A percentile compares a stretch with the other conserved stretches of the same genome.
Conservation (phyloP, 2,329 filamentous ascomycete species). For the Tolypocladium guangdongense region DNA sequence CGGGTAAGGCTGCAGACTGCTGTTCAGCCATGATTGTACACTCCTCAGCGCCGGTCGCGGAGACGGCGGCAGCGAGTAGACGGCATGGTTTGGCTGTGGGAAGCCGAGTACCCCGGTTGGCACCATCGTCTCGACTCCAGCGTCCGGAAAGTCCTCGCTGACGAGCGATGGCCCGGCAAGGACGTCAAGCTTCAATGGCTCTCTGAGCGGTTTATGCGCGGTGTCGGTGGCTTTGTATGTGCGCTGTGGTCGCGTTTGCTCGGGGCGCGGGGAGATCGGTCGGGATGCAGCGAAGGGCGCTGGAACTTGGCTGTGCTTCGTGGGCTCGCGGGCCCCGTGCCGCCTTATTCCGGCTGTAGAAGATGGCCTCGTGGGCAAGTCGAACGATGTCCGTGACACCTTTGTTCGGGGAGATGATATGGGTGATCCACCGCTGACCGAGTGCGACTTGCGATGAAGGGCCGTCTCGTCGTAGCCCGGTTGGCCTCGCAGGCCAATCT, state of each 20-base stretch:
- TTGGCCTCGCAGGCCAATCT: background rate
- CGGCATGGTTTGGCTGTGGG: slow-evolving; percentile 9
- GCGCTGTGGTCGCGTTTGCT: background rate
- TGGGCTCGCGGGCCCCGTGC: background rate
- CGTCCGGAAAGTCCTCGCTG: slow-evolving; percentile 1
- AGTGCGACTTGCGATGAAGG: slow-evolving; percentile 13
- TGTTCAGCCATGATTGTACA: slow-evolving; percentile 25
- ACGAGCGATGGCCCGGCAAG: slow-evolving; percentile 2
- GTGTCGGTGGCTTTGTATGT: too few relatives aligned
- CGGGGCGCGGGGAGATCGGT: background rate
- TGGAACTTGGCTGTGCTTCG: background rate
- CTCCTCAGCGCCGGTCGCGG: slow-evolving; percentile 23
- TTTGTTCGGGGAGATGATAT: slow-evolving; percentile 3
- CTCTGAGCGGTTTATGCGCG: background rate
- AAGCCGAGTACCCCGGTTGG: background rate
- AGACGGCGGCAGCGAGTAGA: slow-evolving; percentile 20
- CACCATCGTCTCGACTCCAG: slow-evolving; percentile 6
- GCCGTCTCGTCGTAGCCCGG: slow-evolving; percentile 1
- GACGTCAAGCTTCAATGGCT: background rate
- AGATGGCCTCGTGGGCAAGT: slow-evolving; percentile 6
- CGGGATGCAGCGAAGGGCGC: background rate
- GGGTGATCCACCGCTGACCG: slow-evolving; percentile 7
- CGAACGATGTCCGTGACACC: slow-evolving; percentile 8
- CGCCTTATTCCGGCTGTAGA: background rate
- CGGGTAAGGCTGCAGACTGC: slow-evolving; percentile 17